Evolutionary conservation across 1,284 basidiomycete species (phyloP).

Genomic region (Chiua sp.): DNA sequence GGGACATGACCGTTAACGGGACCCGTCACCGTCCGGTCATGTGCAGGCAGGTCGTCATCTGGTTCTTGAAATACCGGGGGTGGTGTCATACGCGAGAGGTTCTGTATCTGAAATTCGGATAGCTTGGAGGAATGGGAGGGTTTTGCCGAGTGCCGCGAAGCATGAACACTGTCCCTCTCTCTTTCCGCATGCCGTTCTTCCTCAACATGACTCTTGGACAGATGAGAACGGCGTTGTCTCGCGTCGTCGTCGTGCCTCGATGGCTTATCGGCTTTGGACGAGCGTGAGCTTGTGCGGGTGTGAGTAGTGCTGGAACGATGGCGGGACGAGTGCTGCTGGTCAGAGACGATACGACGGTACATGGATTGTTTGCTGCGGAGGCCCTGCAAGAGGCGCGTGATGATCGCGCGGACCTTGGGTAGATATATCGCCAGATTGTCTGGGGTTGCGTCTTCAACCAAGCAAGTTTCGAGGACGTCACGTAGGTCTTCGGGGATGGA

Average conservation of each 20-base stretch:
- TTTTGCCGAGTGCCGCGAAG: conserved; percentile 21
- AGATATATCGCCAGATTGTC: conserved; percentile 91
- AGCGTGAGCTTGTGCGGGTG: conserved; percentile 57
- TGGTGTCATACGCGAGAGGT: conserved; percentile 26
- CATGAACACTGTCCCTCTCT: conserved; percentile 17
- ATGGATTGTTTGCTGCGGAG: conserved; percentile 90
- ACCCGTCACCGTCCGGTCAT: conserved; percentile 13
- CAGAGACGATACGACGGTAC: conserved; percentile 71
- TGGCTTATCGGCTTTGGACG: conserved; percentile 46
- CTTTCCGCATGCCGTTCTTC: conserved; percentile 29
- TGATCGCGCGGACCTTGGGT: conserved; percentile 91
- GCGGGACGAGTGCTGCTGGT: conserved; percentile 48
- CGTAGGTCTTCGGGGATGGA: conserved; percentile 91
- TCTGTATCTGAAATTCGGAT: conserved; percentile 17
- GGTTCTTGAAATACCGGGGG: conserved; percentile 38
- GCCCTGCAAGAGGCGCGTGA: conserved; percentile 91
- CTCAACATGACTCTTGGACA: conserved; percentile 41
- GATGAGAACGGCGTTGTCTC: conserved; percentile 49
- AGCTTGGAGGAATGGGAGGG: conserved; percentile 21
- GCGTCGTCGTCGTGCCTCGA: conserved; percentile 45
- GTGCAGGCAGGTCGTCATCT: conserved; percentile 33
- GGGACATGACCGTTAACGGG: conserved; percentile 17
- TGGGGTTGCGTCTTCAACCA: conserved; percentile 88
- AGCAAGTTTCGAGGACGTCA: conserved; percentile 85
- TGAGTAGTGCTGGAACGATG: conserved; percentile 56